These are phyloP conservation scores for Leccinum pachyderme DNA, from an alignment of 1,284 basidiomycete species.

Conservation along the genomic window DNA sequence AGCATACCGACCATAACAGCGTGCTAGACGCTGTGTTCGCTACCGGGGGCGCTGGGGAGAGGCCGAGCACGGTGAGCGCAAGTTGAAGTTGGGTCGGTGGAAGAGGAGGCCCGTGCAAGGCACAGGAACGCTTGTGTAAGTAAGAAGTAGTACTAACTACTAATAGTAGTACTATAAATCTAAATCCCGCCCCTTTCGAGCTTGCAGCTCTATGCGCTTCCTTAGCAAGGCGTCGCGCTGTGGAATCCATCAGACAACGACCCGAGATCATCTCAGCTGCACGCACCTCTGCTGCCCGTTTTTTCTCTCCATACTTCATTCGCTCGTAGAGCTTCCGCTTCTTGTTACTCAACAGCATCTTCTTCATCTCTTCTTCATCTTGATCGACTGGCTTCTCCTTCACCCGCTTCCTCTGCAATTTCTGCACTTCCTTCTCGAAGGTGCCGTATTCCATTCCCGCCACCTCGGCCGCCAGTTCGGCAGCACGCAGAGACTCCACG, in stretches of 20 bases:
- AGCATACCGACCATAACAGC: constrained; percentile 40
- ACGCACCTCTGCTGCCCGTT: constrained; percentile 79
- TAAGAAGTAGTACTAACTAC: background rate
- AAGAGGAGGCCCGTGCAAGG: background rate
- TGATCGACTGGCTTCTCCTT: constrained; percentile 36
- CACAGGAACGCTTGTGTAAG: background rate
- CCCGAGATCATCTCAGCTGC: background rate
- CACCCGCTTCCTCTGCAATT: constrained; percentile 56
- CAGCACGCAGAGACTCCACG: constrained; percentile 75
- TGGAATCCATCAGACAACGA: constrained; percentile 10
- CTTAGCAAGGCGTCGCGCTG: constrained; percentile 63
- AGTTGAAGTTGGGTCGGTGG: background rate
- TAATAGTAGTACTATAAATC: background rate
- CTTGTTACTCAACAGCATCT: constrained; percentile 98
- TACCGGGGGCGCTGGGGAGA: background rate
- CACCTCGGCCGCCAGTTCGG: constrained; percentile 92
- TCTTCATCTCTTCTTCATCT: constrained; percentile 88
- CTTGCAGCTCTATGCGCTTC: constrained; percentile 56
- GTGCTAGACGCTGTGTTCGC: background rate
- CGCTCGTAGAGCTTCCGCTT: constrained; percentile 95
- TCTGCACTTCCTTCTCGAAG: constrained; percentile 80
- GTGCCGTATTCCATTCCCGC: constrained; percentile 81
- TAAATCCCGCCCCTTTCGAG: constrained; percentile 29
- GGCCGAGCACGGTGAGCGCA: constrained; percentile 10
- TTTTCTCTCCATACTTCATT: constrained; percentile 87